Conservation (phyloP, 331 rosid species). For the Acacia concinna region DNA sequence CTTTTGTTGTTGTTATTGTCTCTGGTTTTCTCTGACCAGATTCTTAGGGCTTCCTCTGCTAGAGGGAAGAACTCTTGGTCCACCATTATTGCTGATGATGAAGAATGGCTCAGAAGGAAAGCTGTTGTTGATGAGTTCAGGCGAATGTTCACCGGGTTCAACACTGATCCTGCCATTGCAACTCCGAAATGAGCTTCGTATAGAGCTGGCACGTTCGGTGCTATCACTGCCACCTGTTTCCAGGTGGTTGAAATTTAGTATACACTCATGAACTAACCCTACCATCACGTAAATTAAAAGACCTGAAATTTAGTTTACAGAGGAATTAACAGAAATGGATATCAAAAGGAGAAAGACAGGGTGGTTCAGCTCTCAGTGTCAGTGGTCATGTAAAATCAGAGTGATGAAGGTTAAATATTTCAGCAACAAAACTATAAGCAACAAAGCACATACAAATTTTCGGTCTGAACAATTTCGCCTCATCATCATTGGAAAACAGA, state of each 20-base stretch:
- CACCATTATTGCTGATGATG: conserved; percentile 64
- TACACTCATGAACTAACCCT: not conserved
- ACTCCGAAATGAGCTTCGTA: conserved; percentile 93
- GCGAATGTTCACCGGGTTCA: conserved; percentile 77
- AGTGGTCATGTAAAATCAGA: not conserved
- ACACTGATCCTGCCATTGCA: conserved; percentile 87
- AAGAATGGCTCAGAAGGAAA: conserved; percentile 77
- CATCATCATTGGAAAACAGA: not conserved
- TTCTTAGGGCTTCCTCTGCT: conserved; percentile 77
- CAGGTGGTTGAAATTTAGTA: not conserved
- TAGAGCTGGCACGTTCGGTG: conserved; percentile 83
- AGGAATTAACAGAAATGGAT: not conserved
- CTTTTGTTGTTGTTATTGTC: not conserved
- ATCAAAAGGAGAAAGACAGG: not conserved
- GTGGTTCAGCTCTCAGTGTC: not conserved
- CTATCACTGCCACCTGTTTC: conserved; percentile 77
- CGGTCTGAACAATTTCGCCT: not conserved
- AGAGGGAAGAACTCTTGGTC: conserved; percentile 81
- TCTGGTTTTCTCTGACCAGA: conserved; percentile 50
- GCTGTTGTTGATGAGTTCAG: conserved; percentile 73
- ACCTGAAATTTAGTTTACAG: not conserved
- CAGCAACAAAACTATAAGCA: not conserved
- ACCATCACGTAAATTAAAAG: no score
- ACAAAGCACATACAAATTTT: not conserved
- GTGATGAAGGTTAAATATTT: not conserved